Evolutionary conservation across 441 rosid genomes (phyloP), one percentile per base, ranked within the genome.

Genomic region (Euphorbia neoarborescens): DNA sequence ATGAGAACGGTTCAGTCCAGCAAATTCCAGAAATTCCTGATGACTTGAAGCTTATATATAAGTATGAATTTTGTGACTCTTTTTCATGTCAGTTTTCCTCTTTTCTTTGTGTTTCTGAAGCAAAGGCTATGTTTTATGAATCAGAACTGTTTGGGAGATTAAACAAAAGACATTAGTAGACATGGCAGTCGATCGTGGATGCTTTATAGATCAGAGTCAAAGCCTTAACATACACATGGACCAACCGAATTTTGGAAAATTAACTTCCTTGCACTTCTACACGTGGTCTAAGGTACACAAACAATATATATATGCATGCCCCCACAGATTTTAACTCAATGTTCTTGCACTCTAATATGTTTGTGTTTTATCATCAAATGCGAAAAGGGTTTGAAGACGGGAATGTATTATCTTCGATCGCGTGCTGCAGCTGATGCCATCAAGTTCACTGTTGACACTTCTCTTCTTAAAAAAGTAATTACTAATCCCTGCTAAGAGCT

Each of bases 341-440:
- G 13, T 24, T 25, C 25, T 61, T 15, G 19, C 30, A 9, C 32
- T 22, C 30, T 24, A 48, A 48, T 61, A 13, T 57, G n/a, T 13
- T 68, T n/a, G 56, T 50, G 20, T 65, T 13, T 62, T 7, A 27
- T 20, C 35, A 19, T 66, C 17, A 7, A 19, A 57, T 11, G 35
- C 10, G 38, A 25, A 38, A 20, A 92, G 97, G 98, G 98, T 62
- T 69, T 92, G 73, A 93, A 93, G 82, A 93, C 96, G 0, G 96
- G 96, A 40, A 90, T 93, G 98, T 93, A 93, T 69, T 93, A 90
- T 81, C 78, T 93, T 35, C 81, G 96, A 25, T 83, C 97, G 38
- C 91, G 92, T 9, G 98, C 96, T 57, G 97, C 97, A 32, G 97
- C 97, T n/a, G 98, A 93, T 82, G 97, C 98, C 53, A 93, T 93